Base-by-base conservation (phyloP, 805 yeast species). In the Lipomyces anomalus region DNA sequence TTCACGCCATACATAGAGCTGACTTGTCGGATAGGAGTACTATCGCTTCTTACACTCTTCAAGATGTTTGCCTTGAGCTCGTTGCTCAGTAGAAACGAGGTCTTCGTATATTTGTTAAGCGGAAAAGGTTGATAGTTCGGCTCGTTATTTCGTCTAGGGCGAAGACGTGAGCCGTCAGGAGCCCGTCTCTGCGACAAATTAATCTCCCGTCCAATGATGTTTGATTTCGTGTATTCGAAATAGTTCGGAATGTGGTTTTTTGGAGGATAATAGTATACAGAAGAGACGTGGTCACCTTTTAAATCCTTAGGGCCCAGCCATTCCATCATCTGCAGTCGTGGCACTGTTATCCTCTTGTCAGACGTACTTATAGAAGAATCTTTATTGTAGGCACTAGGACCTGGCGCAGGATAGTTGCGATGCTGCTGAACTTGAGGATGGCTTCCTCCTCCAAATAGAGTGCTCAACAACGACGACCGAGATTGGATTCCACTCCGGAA, bases 1-100 rank as follows among this genome's bases (percentile, higher is more conserved):
- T 86, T 84, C 54, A 90, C 70, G 3, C 94, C 90, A 60, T 79
- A 81, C 59, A 77, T 76, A 52, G 81, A 76, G 7, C 96, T 89
- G 38, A 85, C 79, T 54, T 79, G 82, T 62, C 84, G 90, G 20
- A 80, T 67, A 35, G 82, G 73, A 9, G 13, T 26, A 9, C 13
- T 26, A 9, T 26, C 13, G 36, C 78, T 76, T 24, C 77, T 74
- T 35, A 68, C 71, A 42, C 79, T 87, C 38, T 72, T 67, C 46
- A 76, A 73, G 24, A 92, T 82, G 35, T 74, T 69, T 22, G 66
- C 62, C 62, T 82, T 84, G 62, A 84, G 72, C 38, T 73, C 73
- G 26, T 73, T 69, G 22, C 84, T 67, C 13, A 90, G 66, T 35
- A 76, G 68, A 24, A 73, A 66, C 49, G 84, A 85, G 22, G 95